These are phyloP conservation scores for Solanum chaucha DNA, from an alignment of 257 asterid species.

Conservation along the genomic window DNA sequence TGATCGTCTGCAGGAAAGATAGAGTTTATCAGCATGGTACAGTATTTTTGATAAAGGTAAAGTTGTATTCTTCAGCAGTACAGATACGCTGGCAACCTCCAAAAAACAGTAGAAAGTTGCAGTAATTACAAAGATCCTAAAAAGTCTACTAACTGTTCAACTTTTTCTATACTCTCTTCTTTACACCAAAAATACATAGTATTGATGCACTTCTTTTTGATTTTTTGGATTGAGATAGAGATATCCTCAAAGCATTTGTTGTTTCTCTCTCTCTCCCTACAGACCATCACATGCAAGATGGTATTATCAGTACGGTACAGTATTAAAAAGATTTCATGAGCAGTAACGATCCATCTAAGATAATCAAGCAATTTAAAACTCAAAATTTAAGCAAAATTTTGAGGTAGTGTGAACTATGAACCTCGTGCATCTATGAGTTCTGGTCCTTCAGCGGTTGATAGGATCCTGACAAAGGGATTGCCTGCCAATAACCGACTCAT, in stretches of 20 bases:
- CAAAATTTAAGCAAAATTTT: not conserved
- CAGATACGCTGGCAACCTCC: not conserved
- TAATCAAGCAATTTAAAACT: not conserved
- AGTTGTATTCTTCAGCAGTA: not conserved
- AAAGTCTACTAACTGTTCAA: not conserved
- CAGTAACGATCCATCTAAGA: not conserved
- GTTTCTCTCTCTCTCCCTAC: not conserved
- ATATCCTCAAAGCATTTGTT: not conserved
- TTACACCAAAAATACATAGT: not conserved
- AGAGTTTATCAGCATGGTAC: not conserved
- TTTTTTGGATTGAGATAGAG: not conserved
- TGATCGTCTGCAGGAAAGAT: constrained; percentile 26
- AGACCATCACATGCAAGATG: not conserved
- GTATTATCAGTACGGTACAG: not conserved
- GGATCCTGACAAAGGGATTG: constrained; percentile 16
- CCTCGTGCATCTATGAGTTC: constrained; percentile 47
- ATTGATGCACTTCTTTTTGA: not conserved
- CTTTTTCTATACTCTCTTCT: not conserved
- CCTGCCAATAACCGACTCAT: constrained; percentile 19
- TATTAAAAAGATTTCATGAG: not conserved
- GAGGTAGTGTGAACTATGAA: constrained; percentile 5
- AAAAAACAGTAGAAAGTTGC: not conserved
- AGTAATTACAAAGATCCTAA: not conserved
- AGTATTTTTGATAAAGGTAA: not conserved
- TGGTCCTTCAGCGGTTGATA: constrained; percentile 21